These are phyloP conservation scores for Metrosideros polymorpha DNA, from an alignment of 441 rosid genomes.

Conservation along the genomic window DNA sequence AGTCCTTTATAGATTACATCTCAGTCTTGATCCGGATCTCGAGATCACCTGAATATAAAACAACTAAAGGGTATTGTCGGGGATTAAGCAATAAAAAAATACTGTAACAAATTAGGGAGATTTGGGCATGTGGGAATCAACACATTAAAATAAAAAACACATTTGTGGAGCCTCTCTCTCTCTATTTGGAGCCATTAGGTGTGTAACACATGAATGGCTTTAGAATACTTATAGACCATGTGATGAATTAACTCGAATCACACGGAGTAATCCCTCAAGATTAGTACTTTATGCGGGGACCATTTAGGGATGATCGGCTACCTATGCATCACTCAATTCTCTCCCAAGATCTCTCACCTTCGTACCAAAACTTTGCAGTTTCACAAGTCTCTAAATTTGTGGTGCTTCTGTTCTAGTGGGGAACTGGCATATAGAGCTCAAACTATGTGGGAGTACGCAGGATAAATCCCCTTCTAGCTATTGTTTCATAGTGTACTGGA, in stretches of 20 bases:
- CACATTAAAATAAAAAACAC: too few relatives aligned
- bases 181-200: too few relatives aligned
- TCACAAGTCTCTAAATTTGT: neutral
- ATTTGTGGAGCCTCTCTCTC: too few relatives aligned
- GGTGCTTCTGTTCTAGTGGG: too few relatives aligned
- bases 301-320: neutral
- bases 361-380: neutral
- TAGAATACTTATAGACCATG: neutral
- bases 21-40: too few relatives aligned
- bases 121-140: too few relatives aligned
- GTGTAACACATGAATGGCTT: too few relatives aligned
- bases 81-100: too few relatives aligned
- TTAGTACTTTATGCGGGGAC: neutral
- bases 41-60: too few relatives aligned
- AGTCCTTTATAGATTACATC: too few relatives aligned
- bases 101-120: too few relatives aligned
- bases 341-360: neutral
- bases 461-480: neutral
- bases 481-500: neutral
- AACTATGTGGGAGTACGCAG: neutral
- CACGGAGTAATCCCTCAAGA: neutral
- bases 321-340: neutral
- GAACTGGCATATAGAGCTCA: neutral
- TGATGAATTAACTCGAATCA: neutral
- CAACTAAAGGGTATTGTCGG: too few relatives aligned